Evolutionary conservation across 176 grass and related monocot genomes (phyloP), one percentile per base, ranked within the genome.

Genomic region (Guadua angustifolia): DNA sequence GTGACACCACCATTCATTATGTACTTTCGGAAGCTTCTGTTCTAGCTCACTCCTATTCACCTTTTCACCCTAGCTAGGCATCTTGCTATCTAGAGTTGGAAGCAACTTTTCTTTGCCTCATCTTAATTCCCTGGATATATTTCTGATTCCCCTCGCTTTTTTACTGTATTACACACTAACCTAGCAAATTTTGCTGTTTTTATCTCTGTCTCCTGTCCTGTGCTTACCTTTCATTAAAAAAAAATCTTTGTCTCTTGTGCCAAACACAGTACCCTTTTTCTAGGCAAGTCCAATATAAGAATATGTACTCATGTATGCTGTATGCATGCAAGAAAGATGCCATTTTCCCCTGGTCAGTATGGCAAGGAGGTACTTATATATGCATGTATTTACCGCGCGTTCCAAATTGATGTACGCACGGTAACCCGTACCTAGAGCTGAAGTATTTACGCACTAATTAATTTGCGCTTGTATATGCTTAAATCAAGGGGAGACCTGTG

Each of bases 21-120:
- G 60, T 36, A 25, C 78, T 75, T 87, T 71, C 8, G 2, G 53
- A 77, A 55, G 9, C 29, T 78, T 78, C 38, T 77, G 18, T 82
- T 75, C 49, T 51, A 14, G 13, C 47, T 73, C 22, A 32, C 55
- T 24, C 61, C 16, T 74, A 16, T 71, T 11, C 43, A 32, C 15
- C 60, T 65, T 50, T 50, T 36, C 43, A 33, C 43, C 5, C 43
- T 18, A 45, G 11, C 49, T 26, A 3, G 24, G 43, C 59, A 79
- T 66, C 60, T 78, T 18, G 39, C 56, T 66, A n/a, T 61, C 17
- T 15, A 55, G 16, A 71, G 22, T 43, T 29, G 4, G 38, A 15
- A 22, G 0, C 12, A 53, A 43, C 9, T 79, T 49, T 32, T 62
- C 40, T 12, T 53, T 53, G 45, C 25, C 10, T 40, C 24, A 45